Percentiles rank a stretch among this genome's conserved stretches.
Evolutionary conservation across 495 filamentous ascomycete genomes (phyloP).

Genomic region (Stereocaulon alpinum): DNA sequence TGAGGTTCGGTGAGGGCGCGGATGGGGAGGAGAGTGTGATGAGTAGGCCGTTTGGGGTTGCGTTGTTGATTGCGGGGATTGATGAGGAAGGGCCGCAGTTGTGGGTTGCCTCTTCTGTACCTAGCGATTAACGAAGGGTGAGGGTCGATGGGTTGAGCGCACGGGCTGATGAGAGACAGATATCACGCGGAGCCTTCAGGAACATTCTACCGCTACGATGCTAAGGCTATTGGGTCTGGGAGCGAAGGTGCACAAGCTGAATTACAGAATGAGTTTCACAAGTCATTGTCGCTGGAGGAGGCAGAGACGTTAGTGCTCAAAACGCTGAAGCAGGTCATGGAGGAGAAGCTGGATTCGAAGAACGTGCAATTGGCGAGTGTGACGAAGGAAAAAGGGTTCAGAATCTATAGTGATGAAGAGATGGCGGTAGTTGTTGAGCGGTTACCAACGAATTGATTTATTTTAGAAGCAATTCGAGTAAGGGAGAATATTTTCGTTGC

Average conservation of each 20-base stretch:
- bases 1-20: conserved; percentile 93
- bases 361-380: conserved; percentile 98
- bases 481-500: background rate
- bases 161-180: conserved; percentile 30
- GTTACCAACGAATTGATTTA: conserved; percentile 37
- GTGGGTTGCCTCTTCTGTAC: conserved; percentile 34
- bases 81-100: conserved; percentile 95
- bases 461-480: background rate
- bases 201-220: conserved; percentile 98
- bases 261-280: conserved; percentile 97
- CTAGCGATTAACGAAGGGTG: background rate
- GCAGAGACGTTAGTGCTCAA: conserved; percentile 93
- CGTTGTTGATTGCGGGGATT: conserved; percentile 88
- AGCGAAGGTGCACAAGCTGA: conserved; percentile 96
- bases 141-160: background rate
- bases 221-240: conserved; percentile 95
- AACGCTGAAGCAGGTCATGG: conserved; percentile 99
- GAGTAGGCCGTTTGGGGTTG: conserved; percentile 93
- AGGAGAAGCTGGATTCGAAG: conserved; percentile 97
- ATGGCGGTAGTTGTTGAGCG: conserved; percentile 85
- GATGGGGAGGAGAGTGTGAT: conserved; percentile 98
- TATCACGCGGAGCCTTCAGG: conserved; percentile 97
- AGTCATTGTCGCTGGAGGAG: conserved; percentile 85
- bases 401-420: conserved; percentile 93
- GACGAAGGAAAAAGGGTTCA: conserved; percentile 93